phyloP scores from a whole-genome alignment of 176 grass and related monocot species.

The Microstegium vimineum region DNA sequence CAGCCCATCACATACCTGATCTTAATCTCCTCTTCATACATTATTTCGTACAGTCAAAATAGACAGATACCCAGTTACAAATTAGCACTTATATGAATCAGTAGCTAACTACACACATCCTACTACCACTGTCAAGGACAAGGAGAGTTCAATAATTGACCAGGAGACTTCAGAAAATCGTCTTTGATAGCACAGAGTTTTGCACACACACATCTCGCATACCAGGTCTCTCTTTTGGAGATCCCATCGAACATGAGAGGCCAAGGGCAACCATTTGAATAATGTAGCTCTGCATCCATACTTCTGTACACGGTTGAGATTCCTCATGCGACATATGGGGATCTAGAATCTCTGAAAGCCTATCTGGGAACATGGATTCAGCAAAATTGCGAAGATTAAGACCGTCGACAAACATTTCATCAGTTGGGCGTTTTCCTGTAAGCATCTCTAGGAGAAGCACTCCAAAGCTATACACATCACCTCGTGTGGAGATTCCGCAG shows the following conservation, averaged over 20 bases:
- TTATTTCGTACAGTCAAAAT: too few relatives aligned
- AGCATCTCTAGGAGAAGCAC: conserved; percentile 28
- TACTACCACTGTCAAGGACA: not conserved
- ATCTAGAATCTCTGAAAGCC: conserved; percentile 27
- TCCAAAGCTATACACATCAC: conserved; percentile 26
- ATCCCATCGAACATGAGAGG: conserved; percentile 16
- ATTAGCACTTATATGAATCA: too few relatives aligned
- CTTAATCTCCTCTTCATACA: too few relatives aligned
- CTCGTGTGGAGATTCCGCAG: not conserved
- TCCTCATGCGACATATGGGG: not conserved
- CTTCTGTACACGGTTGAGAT: not conserved
- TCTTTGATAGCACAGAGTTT: conserved; percentile 11
- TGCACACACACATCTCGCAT: conserved; percentile 28
- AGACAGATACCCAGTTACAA: too few relatives aligned
- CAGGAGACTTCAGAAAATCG: not conserved
- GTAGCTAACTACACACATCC: not conserved
- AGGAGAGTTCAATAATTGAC: not conserved
- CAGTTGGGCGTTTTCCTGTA: not conserved
- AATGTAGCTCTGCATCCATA: not conserved
- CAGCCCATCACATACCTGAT: too few relatives aligned
- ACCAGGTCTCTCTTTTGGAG: conserved; percentile 12
- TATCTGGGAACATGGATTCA: conserved; percentile 16
- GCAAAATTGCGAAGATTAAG: not conserved
- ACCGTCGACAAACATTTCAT: conserved; percentile 9
- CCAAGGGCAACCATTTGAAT: conserved; percentile 6